These are phyloP conservation scores for Veloboletus limbatus DNA, from an alignment of 1,284 basidiomycete genomes.

Conservation along the genomic window DNA sequence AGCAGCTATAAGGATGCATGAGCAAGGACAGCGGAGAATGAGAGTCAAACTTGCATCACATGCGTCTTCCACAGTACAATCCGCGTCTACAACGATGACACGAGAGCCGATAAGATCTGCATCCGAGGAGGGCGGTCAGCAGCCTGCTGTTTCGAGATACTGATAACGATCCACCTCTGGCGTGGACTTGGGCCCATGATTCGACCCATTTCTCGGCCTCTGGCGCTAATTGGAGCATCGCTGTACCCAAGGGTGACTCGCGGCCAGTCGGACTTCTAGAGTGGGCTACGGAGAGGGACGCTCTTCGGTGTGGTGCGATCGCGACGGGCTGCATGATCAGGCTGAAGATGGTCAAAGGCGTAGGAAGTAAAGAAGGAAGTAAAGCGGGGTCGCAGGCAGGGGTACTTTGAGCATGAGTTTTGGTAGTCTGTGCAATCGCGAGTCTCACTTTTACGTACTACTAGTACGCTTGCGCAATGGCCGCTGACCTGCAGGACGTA, in stretches of 20 bases:
- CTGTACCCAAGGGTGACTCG: conserved; percentile 18
- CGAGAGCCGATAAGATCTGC: conserved; percentile 65
- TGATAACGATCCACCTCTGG: conserved; percentile 44
- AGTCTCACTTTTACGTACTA: conserved; percentile 19
- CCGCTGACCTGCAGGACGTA: conserved; percentile 39
- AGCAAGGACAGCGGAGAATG: conserved; percentile 7
- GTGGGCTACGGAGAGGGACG: conserved; percentile 19
- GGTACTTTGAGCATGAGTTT: conserved; percentile 7
- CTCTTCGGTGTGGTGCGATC: conserved; percentile 17
- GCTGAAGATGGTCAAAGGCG: neutral
- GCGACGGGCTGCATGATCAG: conserved; percentile 13
- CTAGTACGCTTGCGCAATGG: conserved; percentile 20
- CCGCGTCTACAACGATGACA: conserved; percentile 60
- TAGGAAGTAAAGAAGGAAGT: conserved; percentile 2
- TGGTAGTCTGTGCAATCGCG: neutral
- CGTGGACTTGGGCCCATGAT: conserved; percentile 52
- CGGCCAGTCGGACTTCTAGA: conserved; percentile 15
- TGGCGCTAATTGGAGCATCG: conserved; percentile 12
- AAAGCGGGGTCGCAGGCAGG: conserved; percentile 4
- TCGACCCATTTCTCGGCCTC: conserved; percentile 58
- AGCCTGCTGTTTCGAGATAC: neutral
- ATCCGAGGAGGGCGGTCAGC: neutral
- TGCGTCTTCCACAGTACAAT: conserved; percentile 72
- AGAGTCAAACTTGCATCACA: conserved; percentile 56
- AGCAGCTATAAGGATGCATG: conserved; percentile 44